A percentile compares a stretch with the other conserved stretches of the same genome.
phyloP scores from a whole-genome alignment of 371 early-diverging fungal species.

The Capillidium rhysosporum region DNA sequence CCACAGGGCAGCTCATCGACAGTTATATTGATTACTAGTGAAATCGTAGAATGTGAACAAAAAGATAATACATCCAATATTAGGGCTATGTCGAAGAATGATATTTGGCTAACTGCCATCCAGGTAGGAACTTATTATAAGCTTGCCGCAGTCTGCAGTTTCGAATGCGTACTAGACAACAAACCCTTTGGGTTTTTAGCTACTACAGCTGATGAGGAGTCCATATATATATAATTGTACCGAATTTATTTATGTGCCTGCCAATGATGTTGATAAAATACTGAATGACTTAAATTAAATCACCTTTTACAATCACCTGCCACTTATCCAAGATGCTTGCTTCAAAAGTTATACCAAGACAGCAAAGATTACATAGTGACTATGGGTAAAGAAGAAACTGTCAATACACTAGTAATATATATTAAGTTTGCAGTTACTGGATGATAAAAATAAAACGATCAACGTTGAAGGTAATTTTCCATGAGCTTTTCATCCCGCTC shows the following conservation, averaged over 20 bases:
- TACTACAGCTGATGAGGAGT: constrained; percentile 49
- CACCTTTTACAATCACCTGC: constrained; percentile 58
- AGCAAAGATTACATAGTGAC: constrained; percentile 13
- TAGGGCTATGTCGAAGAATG: constrained; percentile 29
- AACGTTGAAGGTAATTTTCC: constrained; percentile 41
- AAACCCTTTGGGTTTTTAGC: constrained; percentile 67
- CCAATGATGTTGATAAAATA: too few species aligned
- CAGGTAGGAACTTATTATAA: constrained; percentile 63
- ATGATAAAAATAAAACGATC: constrained; percentile 13
- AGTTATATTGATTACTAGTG: constrained; percentile 62
- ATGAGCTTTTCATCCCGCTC: constrained; percentile 54
- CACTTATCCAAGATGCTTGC: constrained; percentile 40
- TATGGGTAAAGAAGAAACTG: constrained; percentile 19
- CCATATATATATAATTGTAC: constrained; percentile 50
- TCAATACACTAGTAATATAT: constrained; percentile 32
- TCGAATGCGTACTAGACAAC: constrained; percentile 75
- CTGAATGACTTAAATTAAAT: constrained; percentile 14
- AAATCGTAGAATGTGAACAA: constrained; percentile 37
- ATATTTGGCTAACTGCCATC: constrained; percentile 49
- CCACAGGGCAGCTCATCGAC: constrained; percentile 41
- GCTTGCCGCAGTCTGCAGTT: constrained; percentile 50
- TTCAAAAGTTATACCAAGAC: constrained; percentile 21
- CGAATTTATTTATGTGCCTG: background rate
- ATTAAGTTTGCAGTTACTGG: constrained; percentile 10
- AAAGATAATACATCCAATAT: constrained; percentile 16